Evolutionary conservation across 805 yeast species (phyloP), one percentile per base, ranked within the genome.

Genomic region (Teunomyces atbi): DNA sequence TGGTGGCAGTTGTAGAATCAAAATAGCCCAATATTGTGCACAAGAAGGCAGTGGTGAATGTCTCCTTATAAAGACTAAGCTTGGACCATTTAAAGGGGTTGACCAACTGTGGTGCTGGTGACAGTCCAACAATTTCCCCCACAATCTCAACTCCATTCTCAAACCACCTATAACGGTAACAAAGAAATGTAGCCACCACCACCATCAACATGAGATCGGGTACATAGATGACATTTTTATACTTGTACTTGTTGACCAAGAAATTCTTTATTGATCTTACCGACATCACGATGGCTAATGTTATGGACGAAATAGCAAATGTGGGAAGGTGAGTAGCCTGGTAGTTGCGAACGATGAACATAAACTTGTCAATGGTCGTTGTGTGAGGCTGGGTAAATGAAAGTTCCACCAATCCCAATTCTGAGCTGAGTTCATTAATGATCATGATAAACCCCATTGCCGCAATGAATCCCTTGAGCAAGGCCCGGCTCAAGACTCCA

Each of bases 361-460:
- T 5, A 6, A 61, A 5, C 45, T 61, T 61, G 19, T 56, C 59
- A 5, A 57, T 23, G 26, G 63, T 61, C 20, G 65, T 49, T 15
- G 48, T 18, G 49, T 62, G 62, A 2, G 62, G 66, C 29, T 56
- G 53, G 12, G 46, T 33, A 11, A 30, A 30, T 2, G 61, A 53
- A 44, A 57, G 46, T 33, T 57, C 48, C 15, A 47, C 49, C 30
- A 66, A 46, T 2, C 71, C 70, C 59, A 64, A 66, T 60, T 59
- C 87, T 80, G 55, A 80, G 78, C 86, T 52, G 47, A 62, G 48
- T 62, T 71, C 44, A 66, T 40, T 72, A 56, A 85, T 70, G 26
- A 90, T 76, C 89, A 90, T 89, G 6, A 89, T 83, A 16, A 86
- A 53, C 12, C 96, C 97, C 48, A 90, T 89, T 3, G 94, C 94